Conservation (phyloP, 1,139 yeast species). For the Debaryomyces udenii region DNA sequence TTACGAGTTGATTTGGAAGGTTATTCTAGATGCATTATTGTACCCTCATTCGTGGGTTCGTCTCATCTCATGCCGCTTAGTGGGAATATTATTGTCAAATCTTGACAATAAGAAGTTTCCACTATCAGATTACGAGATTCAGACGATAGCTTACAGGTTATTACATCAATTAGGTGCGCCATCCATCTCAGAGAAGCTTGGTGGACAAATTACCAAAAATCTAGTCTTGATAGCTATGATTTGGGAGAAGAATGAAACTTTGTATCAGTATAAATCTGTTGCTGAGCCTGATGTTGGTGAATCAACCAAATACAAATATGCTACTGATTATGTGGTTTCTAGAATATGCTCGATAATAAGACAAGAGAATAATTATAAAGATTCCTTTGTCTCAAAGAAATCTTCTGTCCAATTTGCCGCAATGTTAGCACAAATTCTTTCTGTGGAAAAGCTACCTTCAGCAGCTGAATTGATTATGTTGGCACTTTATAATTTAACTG, state of each 20-base stretch:
- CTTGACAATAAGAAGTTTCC: slow-evolving; percentile 37
- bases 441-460: slow-evolving; percentile 34
- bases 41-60: slow-evolving; percentile 96
- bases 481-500: slow-evolving; percentile 62
- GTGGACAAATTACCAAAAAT: slow-evolving; percentile 68
- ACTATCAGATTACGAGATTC: slow-evolving; percentile 47
- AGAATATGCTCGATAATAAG: slow-evolving; percentile 67
- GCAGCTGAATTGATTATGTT: slow-evolving; percentile 55
- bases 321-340: slow-evolving; percentile 64
- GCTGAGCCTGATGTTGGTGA: slow-evolving; percentile 25
- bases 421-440: slow-evolving; percentile 55
- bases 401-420: slow-evolving; percentile 65
- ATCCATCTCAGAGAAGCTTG: slow-evolving; percentile 62
- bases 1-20: slow-evolving; percentile 52
- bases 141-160: slow-evolving; percentile 65
- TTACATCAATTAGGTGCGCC: slow-evolving; percentile 86
- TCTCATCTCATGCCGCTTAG: slow-evolving; percentile 63
- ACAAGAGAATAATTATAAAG: slow-evolving; percentile 56
- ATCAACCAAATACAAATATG: slow-evolving; percentile 36
- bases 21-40: slow-evolving; percentile 57
- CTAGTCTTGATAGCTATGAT: slow-evolving; percentile 60
- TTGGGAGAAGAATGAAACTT: slow-evolving; percentile 58
- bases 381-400: slow-evolving; percentile 61
- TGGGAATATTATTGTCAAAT: slow-evolving; percentile 53
- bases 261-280: slow-evolving; percentile 31